Evolutionary conservation across 2,329 filamentous ascomycete species (phyloP).

Genomic region (Trichoderma cornu-damae): DNA sequence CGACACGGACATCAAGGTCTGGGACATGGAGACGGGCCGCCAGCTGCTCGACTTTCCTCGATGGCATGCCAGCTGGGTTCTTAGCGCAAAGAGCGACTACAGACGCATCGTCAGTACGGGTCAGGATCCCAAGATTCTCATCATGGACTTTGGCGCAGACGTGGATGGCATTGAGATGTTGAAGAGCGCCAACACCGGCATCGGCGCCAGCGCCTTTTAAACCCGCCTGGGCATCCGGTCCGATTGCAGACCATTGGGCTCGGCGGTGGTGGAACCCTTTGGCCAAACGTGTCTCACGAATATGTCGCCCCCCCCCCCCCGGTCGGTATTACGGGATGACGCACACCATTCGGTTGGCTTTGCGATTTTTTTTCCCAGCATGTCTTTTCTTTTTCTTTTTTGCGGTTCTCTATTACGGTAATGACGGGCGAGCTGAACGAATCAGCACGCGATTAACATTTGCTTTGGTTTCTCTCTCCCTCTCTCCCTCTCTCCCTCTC

Average conservation of each 20-base stretch:
- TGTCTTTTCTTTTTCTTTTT: background rate
- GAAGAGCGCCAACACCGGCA: constrained; percentile 38
- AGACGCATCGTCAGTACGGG: constrained; percentile 89
- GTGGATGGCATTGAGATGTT: constrained; percentile 55
- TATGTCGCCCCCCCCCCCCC: too few relatives aligned
- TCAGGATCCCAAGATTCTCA: constrained; percentile 85
- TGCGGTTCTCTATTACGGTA: background rate
- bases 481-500: background rate
- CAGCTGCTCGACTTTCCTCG: constrained; percentile 81
- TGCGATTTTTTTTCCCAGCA: background rate
- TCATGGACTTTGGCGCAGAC: constrained; percentile 81
- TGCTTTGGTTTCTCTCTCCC: background rate
- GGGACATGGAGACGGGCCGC: constrained; percentile 75
- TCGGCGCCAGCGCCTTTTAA: constrained; percentile 24
- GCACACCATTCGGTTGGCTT: background rate
- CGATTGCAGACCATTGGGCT: constrained; percentile 13
- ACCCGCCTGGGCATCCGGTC: constrained; percentile 23
- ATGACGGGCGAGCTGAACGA: background rate
- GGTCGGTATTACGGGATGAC: background rate
- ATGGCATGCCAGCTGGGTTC: constrained; percentile 95
- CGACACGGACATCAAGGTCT: constrained; percentile 92
- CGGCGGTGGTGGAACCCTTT: constrained; percentile 10
- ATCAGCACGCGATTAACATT: background rate
- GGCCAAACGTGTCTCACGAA: background rate
- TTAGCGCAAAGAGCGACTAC: constrained; percentile 94